Percentiles rank a stretch among this genome's conserved stretches.
phyloP scores from a whole-genome alignment of 495 filamentous ascomycete genomes.

The Penicillium ochrochloron region DNA sequence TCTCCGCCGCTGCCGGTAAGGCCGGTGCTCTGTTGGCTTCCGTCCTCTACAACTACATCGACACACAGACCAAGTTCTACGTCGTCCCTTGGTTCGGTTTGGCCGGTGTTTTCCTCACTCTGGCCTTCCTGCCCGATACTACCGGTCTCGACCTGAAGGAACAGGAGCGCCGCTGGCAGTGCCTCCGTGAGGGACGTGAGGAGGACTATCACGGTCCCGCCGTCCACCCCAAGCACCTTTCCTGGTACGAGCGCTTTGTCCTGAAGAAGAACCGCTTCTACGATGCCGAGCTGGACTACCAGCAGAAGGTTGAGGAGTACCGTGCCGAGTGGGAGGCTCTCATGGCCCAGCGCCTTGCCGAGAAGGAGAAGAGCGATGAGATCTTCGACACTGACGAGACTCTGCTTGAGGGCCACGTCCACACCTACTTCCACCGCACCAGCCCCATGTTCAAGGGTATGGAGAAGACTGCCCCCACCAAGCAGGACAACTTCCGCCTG shows the following conservation, averaged over 20 bases:
- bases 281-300: constrained; percentile 75
- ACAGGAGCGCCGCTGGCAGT: constrained; percentile 86
- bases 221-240: constrained; percentile 83
- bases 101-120: constrained; percentile 75
- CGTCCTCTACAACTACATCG: constrained; percentile 88
- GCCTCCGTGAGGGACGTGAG: constrained; percentile 72
- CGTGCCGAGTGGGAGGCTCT: constrained; percentile 65
- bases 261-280: constrained; percentile 74
- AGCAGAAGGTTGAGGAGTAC: constrained; percentile 81
- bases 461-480: constrained; percentile 40
- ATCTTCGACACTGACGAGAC: constrained; percentile 45
- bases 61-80: constrained; percentile 75
- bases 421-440: constrained; percentile 55
- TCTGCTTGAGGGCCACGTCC: constrained; percentile 50
- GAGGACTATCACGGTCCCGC: constrained; percentile 87
- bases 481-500: constrained; percentile 44
- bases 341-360: constrained; percentile 52
- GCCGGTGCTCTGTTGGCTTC: constrained; percentile 80
- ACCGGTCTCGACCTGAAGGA: constrained; percentile 93
- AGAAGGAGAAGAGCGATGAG: constrained; percentile 48
- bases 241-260: constrained; percentile 73
- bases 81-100: constrained; percentile 93
- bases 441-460: constrained; percentile 55
- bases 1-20: constrained; percentile 85
- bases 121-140: constrained; percentile 85